A percentile compares a stretch with the other conserved stretches of the same genome.
These are phyloP conservation scores for Colletotrichum sp. DNA, from an alignment of 2,329 filamentous ascomycete genomes.

Conservation along the genomic window DNA sequence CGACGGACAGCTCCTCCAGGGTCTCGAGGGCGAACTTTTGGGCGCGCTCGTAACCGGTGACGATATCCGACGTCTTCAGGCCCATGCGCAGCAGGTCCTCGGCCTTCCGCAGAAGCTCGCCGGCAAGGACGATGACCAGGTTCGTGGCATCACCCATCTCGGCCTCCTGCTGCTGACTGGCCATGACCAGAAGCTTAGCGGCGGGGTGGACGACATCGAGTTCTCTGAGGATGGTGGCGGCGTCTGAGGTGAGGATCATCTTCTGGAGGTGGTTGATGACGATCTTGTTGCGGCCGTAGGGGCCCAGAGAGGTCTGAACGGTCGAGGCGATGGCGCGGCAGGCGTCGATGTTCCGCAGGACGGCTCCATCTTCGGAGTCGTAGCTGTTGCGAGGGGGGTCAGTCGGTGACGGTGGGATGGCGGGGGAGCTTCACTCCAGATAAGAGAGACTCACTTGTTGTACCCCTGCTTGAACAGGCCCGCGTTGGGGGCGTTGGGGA, in stretches of 20 bases:
- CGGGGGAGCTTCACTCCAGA: slow-evolving; percentile 16
- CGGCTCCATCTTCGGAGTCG: slow-evolving; percentile 98
- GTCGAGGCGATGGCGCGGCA: slow-evolving; percentile 95
- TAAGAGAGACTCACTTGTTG: slow-evolving; percentile 73
- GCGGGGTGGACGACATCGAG: slow-evolving; percentile 98
- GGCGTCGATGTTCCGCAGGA: slow-evolving; percentile 97
- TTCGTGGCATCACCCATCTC: slow-evolving; percentile 99
- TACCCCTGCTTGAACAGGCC: slow-evolving; percentile 96
- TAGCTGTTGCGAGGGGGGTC: slow-evolving; percentile 66
- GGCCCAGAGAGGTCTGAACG: slow-evolving; percentile 94
- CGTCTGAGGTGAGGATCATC: slow-evolving; percentile 98
- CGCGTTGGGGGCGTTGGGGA: slow-evolving; percentile 91
- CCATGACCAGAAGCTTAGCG: slow-evolving; percentile 97
- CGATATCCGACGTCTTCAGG: slow-evolving; percentile 97
- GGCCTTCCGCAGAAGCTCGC: slow-evolving; percentile 94
- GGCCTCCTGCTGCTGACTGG: slow-evolving; percentile 96
- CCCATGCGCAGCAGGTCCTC: slow-evolving; percentile 97
- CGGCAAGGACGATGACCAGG: slow-evolving; percentile 92
- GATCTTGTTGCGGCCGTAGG: slow-evolving; percentile 98
- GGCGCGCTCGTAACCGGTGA: slow-evolving; percentile 93
- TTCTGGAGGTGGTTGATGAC: slow-evolving; percentile 99
- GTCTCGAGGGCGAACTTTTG: slow-evolving; percentile 85
- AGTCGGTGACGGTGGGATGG: slow-evolving; percentile 31
- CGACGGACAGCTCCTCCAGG: slow-evolving; percentile 87
- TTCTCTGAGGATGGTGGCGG: slow-evolving; percentile 95